phyloP scores from a whole-genome alignment of 805 yeast genomes.

The Tetrapisispora fleetii region DNA sequence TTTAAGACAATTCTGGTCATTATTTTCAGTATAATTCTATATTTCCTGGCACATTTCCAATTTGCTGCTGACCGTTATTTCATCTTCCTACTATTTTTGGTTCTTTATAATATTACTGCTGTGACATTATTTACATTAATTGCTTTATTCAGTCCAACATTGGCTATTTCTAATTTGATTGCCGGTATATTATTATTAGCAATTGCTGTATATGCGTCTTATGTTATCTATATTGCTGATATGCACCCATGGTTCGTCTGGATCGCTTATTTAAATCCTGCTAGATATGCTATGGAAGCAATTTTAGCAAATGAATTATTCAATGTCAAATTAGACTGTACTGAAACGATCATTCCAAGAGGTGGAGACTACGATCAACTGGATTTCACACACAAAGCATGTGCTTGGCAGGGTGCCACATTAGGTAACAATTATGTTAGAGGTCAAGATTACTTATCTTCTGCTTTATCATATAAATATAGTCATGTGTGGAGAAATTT shows the following conservation, averaged over 20 bases:
- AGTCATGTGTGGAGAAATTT: constrained; percentile 70
- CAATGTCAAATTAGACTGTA: constrained; percentile 45
- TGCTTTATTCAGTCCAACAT: constrained; percentile 40
- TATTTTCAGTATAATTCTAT: constrained; percentile 38
- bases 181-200: constrained; percentile 46
- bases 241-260: constrained; percentile 70
- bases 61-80: constrained; percentile 43
- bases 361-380: constrained; percentile 44
- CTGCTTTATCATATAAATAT: constrained; percentile 41
- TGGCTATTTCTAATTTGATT: constrained; percentile 50
- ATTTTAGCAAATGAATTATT: constrained; percentile 59
- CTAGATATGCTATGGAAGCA: constrained; percentile 51
- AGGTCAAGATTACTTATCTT: constrained; percentile 46
- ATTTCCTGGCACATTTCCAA: constrained; percentile 45
- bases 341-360: constrained; percentile 43
- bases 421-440: constrained; percentile 42
- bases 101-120: constrained; percentile 38
- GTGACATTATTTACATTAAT: constrained; percentile 43
- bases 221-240: constrained; percentile 46
- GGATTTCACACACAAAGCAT: constrained; percentile 34
- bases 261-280: constrained; percentile 50
- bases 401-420: constrained; percentile 51
- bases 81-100: constrained; percentile 36
- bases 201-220: constrained; percentile 53
- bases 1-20: constrained; percentile 37